Base-by-base conservation (phyloP, 1,284 basidiomycete genomes). In the Ceratobasidium theobromae region DNA sequence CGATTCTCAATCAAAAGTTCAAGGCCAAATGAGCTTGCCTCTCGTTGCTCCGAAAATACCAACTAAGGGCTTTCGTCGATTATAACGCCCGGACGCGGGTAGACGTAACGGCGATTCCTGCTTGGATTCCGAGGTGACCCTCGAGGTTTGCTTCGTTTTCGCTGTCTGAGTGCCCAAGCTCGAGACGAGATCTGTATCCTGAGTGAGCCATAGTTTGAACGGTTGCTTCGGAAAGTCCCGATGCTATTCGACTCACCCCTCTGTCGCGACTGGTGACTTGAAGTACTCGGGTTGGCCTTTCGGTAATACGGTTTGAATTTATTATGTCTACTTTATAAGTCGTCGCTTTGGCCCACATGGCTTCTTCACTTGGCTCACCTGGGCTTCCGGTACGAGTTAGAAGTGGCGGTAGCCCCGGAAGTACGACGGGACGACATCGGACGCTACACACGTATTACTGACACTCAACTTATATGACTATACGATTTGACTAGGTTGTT, bases 221-320 rank as follows among this genome's bases (percentile, higher is more conserved):
- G 27, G n/a, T n/a, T n/a, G n/a, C n/a, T n/a, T n/a, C n/a, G n/a
- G n/a, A n/a, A n/a, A n/a, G n/a, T n/a, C n/a, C n/a, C n/a, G n/a
- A n/a, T n/a, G 35, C 25, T 27, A 27, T 27, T 25, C 14, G n/a
- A 45, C 6, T 2, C 27, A 58, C 55, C 32, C 32, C 48, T 38
- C 16, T 30, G 41, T 28, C 30, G 55, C 14, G 30, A 33, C 18
- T 30, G n/a, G 41, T 21, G 55, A 25, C 6, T 58, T 46, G 28
- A 27, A 14, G 23, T 32, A 18, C 21, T 40, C 3, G 30, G 30
- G 28, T n/a, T 40, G 32, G 12, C 41, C 6, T 40, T 60, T 35
- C 45, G 45, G 46, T 60, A 40, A 33, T 60, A 60, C 16, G 57
- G 45, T 21, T 48, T 60, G n/a, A n/a, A n/a, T n/a, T n/a, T n/a